Conservation (phyloP, 495 filamentous ascomycete species). For the Penicillium crystallinum region DNA sequence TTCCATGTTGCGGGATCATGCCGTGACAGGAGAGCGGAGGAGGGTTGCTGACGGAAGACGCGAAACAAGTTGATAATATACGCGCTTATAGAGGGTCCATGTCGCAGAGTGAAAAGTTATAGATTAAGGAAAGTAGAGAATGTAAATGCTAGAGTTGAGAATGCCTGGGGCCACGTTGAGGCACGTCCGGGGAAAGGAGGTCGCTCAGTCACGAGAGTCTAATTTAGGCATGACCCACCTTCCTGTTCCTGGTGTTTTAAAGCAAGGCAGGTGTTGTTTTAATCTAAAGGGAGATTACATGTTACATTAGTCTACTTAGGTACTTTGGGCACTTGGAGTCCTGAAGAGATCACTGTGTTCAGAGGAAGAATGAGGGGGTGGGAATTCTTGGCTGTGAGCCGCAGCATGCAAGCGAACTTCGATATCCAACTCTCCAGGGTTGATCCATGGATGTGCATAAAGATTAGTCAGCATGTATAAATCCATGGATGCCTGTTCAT, state of each 20-base stretch:
- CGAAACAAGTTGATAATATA: slow-evolving; percentile 5
- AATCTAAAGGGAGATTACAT: not conserved
- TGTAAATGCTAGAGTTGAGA: slow-evolving; percentile 1
- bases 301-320: not conserved
- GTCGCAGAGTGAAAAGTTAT: slow-evolving; percentile 8
- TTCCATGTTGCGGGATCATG: slow-evolving; percentile 64
- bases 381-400: not conserved
- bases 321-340: no score
- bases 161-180: slow-evolving; percentile 21
- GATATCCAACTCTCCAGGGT: no score
- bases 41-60: slow-evolving; percentile 3
- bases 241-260: slow-evolving; percentile 19
- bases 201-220: slow-evolving; percentile 23
- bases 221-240: slow-evolving; percentile 24
- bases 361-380: no score
- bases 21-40: slow-evolving; percentile 15
- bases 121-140: not conserved
- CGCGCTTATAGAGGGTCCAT: slow-evolving; percentile 16
- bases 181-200: slow-evolving; percentile 28
- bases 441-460: not conserved
- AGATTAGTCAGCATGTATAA: not conserved
- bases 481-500: not conserved
- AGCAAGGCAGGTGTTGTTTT: not conserved
- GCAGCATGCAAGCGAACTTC: not conserved
- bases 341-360: no score